These are phyloP conservation scores for Geosmithia flava DNA, from an alignment of 2,329 filamentous ascomycete genomes.

Conservation along the genomic window DNA sequence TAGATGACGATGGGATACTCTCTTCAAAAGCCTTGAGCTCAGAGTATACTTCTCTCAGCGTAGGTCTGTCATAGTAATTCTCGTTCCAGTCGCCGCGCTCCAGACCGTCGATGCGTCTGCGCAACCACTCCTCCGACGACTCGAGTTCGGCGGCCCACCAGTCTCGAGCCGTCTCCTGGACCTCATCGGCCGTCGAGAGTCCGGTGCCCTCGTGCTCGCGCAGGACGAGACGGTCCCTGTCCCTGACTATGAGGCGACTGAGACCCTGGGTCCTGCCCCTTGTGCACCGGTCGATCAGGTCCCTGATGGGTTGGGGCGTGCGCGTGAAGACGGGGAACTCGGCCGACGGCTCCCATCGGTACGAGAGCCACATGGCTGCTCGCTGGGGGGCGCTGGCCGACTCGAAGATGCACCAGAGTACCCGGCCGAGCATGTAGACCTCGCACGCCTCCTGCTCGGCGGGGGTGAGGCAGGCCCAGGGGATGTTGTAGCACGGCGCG, in stretches of 20 bases:
- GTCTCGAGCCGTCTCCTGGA: slow-evolving; percentile 22
- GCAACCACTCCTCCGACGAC: slow-evolving; percentile 33
- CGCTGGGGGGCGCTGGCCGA: slow-evolving; percentile 44
- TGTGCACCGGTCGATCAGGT: slow-evolving; percentile 39
- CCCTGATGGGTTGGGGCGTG: slow-evolving; percentile 31
- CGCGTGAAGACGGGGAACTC: slow-evolving; percentile 41
- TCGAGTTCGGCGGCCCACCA: slow-evolving; percentile 38
- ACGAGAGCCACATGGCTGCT: slow-evolving; percentile 46
- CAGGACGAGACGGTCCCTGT: slow-evolving; percentile 32
- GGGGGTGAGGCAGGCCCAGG: slow-evolving; percentile 40
- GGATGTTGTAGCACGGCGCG: slow-evolving; percentile 32
- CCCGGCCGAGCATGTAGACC: slow-evolving; percentile 49
- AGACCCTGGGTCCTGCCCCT: slow-evolving; percentile 31
- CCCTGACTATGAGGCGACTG: slow-evolving; percentile 29
- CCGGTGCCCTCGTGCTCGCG: slow-evolving; percentile 17
- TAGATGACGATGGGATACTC: background rate
- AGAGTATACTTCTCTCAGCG: slow-evolving; percentile 26
- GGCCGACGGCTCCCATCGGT: slow-evolving; percentile 39
- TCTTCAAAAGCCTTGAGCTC: slow-evolving; percentile 13
- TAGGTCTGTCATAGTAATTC: slow-evolving; percentile 37
- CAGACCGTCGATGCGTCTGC: slow-evolving; percentile 22
- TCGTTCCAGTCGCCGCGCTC: slow-evolving; percentile 32
- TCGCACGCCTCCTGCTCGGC: slow-evolving; percentile 43
- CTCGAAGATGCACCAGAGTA: slow-evolving; percentile 52
- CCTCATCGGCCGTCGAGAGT: slow-evolving; percentile 19